phyloP scores from a whole-genome alignment of 345 rosid species.

The Excoecaria agallocha region DNA sequence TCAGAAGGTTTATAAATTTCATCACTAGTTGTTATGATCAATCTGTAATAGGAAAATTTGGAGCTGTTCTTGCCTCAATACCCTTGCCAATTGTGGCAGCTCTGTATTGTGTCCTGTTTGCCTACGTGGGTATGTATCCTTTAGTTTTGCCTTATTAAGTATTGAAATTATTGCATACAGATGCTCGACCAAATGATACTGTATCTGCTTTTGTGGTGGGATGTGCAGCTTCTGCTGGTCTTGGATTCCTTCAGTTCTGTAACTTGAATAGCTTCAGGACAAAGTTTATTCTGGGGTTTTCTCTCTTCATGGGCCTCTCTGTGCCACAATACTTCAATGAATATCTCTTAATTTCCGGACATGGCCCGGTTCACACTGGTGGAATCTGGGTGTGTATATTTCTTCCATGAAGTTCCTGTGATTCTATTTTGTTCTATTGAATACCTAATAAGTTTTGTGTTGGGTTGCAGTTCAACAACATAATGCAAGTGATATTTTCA shows the following conservation, averaged over 20 bases:
- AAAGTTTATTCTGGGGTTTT: conserved; percentile 73
- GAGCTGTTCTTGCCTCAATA: conserved; percentile 89
- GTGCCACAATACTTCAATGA: conserved; percentile 76
- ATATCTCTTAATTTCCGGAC: conserved; percentile 52
- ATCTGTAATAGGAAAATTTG: conserved; percentile 67
- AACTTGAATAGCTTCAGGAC: conserved; percentile 82
- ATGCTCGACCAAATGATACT: too few species aligned
- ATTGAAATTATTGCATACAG: too few species aligned
- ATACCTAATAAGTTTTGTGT: not conserved
- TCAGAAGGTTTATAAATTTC: not conserved
- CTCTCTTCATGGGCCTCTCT: conserved; percentile 85
- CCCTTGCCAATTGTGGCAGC: conserved; percentile 85
- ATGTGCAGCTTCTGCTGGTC: conserved; percentile 74
- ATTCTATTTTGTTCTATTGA: too few species aligned
- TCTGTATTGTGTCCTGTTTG: conserved; percentile 73
- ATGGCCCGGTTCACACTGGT: conserved; percentile 64
- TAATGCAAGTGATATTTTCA: conserved; percentile 81
- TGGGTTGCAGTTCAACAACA: conserved; percentile 69
- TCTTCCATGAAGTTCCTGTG: not conserved
- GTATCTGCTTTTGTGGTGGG: not conserved
- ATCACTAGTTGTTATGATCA: not conserved
- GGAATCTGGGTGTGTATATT: conserved; percentile 53
- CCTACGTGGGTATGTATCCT: conserved; percentile 70
- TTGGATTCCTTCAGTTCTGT: conserved; percentile 79
- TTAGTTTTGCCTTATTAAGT: not conserved